Base-by-base conservation (phyloP, 2,329 filamentous ascomycete genomes). In the Ambrosiella xylebori region DNA sequence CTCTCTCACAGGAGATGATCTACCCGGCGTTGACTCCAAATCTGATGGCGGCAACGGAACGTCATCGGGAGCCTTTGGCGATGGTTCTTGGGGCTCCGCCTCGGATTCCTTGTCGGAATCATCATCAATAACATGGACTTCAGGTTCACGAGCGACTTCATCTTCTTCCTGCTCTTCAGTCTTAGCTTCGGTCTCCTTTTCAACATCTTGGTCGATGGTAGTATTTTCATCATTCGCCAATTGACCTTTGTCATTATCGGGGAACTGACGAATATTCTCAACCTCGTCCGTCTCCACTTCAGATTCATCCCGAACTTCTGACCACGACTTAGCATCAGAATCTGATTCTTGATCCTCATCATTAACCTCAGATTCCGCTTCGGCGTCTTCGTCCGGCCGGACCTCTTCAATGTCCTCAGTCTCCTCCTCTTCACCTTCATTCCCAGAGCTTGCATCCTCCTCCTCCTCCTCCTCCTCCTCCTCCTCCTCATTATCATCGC, bases 71-170 rank as follows among this genome's bases (percentile, higher is more conserved):
- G 7, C 35, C 27, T 9, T 19, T 13, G 9, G n/a, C 44, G 11
- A 47, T 8, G 6, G n/a, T 15, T 27, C 27, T 27, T 27, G 27
- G 5, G 27, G 27, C 27, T 27, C 27, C 4, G 27, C 3, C 27
- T 27, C 27, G 4, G 27, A 8, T 47, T 47, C 44, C 19, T 47
- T 13, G 44, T n/a, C 11, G 2, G n/a, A 47, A 47, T 47, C n/a
- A 17, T 47, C 44, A 8, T 47, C 44, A 7, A 47, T 53, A 7
- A 47, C 55, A 8, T 56, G 53, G 13, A 36, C 45, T 6, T 59
- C 59, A 2, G 56, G 44, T 44, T 68, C 64, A 44, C 17, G 37
- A 1, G 37, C 50, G 7, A 53, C 50, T 7, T 47, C 35, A 19
- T 50, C 27, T 15, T 56, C 57, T 57, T 41, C 51, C 37, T 54